A percentile compares a stretch with the other conserved stretches of the same genome.
phyloP scores from a whole-genome alignment of 2,329 filamentous ascomycete genomes.

The Sporothrix brasiliensis region DNA sequence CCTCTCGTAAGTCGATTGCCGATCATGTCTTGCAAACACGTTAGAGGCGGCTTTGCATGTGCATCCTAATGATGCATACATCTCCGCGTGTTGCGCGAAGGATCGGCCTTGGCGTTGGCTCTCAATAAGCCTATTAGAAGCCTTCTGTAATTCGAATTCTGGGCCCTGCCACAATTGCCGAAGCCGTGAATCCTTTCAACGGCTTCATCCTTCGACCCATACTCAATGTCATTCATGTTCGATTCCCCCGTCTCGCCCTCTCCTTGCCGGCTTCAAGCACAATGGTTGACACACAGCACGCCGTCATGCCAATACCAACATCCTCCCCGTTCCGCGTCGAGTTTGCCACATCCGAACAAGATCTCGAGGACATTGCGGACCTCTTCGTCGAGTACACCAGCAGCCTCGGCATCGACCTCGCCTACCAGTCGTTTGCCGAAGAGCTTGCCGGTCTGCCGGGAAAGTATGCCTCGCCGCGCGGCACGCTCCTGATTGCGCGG shows the following conservation, averaged over 20 bases:
- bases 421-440: conserved; percentile 34
- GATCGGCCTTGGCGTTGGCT: not conserved
- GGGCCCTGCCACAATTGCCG: not conserved
- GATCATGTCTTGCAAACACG: not conserved
- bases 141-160: not conserved
- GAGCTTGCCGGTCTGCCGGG: conserved; percentile 34
- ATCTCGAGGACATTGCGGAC: conserved; percentile 29
- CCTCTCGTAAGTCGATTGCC: not conserved
- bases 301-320: not conserved
- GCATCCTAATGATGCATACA: too few species aligned
- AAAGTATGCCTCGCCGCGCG: conserved; percentile 29
- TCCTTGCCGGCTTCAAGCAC: too few species aligned
- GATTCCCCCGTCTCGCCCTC: too few species aligned
- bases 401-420: conserved; percentile 35
- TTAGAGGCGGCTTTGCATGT: too few species aligned
- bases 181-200: not conserved
- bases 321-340: conserved; percentile 25
- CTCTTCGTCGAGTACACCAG: conserved; percentile 34
- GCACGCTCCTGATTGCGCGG: conserved; percentile 31
- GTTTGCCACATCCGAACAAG: conserved; percentile 21
- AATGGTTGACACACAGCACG: not conserved
- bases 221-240: not conserved
- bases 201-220: not conserved
- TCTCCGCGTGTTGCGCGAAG: not conserved
- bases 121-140: not conserved